Conservation (phyloP, 2,329 filamentous ascomycete genomes). For the Botrytis byssoidea region DNA sequence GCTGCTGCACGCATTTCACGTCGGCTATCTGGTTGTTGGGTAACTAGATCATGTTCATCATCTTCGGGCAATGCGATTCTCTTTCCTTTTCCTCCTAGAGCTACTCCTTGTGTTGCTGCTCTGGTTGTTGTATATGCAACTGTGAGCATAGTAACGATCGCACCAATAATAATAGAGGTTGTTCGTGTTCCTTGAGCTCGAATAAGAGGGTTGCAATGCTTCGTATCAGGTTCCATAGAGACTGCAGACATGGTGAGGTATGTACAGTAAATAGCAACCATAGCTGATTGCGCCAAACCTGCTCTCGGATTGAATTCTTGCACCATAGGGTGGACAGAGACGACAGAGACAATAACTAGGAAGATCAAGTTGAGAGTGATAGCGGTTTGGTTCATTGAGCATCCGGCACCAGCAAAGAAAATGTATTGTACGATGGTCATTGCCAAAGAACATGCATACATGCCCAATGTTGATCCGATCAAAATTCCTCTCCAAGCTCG, state of each 20-base stretch:
- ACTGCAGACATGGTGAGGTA: slow-evolving; percentile 98
- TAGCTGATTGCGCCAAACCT: slow-evolving; percentile 93
- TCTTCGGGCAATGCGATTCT: slow-evolving; percentile 63
- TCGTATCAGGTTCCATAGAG: slow-evolving; percentile 96
- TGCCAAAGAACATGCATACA: slow-evolving; percentile 86
- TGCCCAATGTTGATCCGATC: slow-evolving; percentile 87
- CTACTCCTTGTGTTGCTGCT: slow-evolving; percentile 86
- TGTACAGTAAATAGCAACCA: slow-evolving; percentile 97
- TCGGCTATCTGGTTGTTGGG: slow-evolving; percentile 73
- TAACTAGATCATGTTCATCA: slow-evolving; percentile 85
- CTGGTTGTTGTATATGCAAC: slow-evolving; percentile 97
- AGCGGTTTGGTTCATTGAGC: slow-evolving; percentile 93
- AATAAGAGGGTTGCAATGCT: slow-evolving; percentile 89
- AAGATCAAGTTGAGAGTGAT: slow-evolving; percentile 92
- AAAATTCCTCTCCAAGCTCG: slow-evolving; percentile 80
- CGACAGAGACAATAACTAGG: slow-evolving; percentile 73
- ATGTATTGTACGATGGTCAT: slow-evolving; percentile 98
- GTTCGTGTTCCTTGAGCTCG: slow-evolving; percentile 82
- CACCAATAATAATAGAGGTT: slow-evolving; percentile 87
- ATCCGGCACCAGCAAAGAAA: slow-evolving; percentile 81
- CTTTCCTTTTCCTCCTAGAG: slow-evolving; percentile 62
- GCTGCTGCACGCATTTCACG: slow-evolving; percentile 92
- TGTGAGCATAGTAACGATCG: slow-evolving; percentile 93
- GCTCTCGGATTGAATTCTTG: slow-evolving; percentile 93
- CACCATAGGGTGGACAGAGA: slow-evolving; percentile 86